Percentiles rank a stretch among this genome's conserved stretches.
phyloP scores from a whole-genome alignment of 495 filamentous ascomycete genomes.

The Trichoderma parareesei region DNA sequence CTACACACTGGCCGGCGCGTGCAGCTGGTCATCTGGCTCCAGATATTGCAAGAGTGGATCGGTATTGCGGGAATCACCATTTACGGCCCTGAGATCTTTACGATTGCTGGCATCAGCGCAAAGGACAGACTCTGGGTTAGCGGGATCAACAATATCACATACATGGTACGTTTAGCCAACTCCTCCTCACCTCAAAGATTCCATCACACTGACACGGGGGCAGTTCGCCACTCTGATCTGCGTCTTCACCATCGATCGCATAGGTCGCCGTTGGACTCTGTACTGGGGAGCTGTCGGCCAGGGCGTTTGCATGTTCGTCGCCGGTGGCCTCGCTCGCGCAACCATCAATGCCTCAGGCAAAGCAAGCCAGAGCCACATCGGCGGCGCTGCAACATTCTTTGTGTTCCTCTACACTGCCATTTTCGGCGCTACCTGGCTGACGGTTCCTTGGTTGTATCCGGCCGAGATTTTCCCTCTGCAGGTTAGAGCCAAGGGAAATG shows the following conservation, averaged over 20 bases:
- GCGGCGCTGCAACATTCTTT: slow-evolving; percentile 57
- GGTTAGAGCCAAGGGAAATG: slow-evolving; percentile 60
- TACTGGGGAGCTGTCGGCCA: slow-evolving; percentile 60
- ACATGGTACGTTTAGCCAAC: slow-evolving; percentile 3
- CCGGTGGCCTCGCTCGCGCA: slow-evolving; percentile 3
- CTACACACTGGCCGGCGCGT: slow-evolving; percentile 23
- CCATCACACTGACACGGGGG: no score
- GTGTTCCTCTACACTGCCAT: slow-evolving; percentile 62
- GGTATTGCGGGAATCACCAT: slow-evolving; percentile 25
- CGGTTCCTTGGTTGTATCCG: slow-evolving; percentile 63
- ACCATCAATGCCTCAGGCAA: slow-evolving; percentile 6
- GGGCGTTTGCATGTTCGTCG: slow-evolving; percentile 43
- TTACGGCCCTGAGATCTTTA: slow-evolving; percentile 21
- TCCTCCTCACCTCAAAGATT: no score
- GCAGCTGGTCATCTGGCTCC: slow-evolving; percentile 21
- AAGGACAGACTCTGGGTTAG: slow-evolving; percentile 15
- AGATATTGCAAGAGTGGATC: slow-evolving; percentile 34
- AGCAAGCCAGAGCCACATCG: slow-evolving; percentile 33
- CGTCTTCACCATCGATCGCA: slow-evolving; percentile 38
- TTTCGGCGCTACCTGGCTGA: slow-evolving; percentile 67
- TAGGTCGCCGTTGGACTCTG: slow-evolving; percentile 57
- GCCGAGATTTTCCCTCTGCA: slow-evolving; percentile 66
- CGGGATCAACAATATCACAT: slow-evolving; percentile 16
- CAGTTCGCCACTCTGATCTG: slow-evolving; percentile 16
- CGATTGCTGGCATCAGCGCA: slow-evolving; percentile 16